Evolutionary conservation across 2,329 filamentous ascomycete species (phyloP).

Genomic region (Scedosporium minutisporum): DNA sequence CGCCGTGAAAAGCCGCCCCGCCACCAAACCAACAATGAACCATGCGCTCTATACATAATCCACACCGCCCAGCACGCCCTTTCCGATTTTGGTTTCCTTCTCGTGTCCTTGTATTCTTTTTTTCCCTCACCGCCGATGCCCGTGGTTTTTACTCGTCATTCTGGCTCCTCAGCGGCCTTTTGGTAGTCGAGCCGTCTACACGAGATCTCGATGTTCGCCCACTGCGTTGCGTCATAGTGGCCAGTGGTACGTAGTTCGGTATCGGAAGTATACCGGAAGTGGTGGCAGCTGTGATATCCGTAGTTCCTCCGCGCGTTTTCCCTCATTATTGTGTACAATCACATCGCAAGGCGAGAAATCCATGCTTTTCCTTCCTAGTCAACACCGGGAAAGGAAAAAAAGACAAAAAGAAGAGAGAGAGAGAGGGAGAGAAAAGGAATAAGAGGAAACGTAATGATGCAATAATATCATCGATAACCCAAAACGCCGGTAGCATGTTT

Average conservation of each 20-base stretch:
- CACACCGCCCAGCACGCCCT: neutral
- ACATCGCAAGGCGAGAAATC: neutral
- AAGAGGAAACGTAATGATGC: constrained; percentile 1
- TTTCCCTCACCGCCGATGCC: too few species aligned
- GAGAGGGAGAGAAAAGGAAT: neutral
- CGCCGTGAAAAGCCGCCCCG: neutral
- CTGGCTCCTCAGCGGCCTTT: too few species aligned
- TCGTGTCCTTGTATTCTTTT: neutral
- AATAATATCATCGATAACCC: neutral
- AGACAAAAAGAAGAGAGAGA: constrained; percentile 3
- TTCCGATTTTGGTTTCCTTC: neutral
- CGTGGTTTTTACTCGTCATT: too few species aligned
- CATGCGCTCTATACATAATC: neutral
- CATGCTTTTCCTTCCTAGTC: neutral
- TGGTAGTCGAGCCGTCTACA: too few species aligned
- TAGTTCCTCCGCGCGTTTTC: neutral
- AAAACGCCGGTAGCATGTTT: neutral
- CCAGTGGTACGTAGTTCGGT: too few species aligned
- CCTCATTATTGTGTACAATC: constrained; percentile 1
- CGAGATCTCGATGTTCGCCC: too few species aligned
- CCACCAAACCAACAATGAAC: neutral
- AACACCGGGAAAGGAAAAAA: neutral
- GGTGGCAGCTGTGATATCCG: too few species aligned
- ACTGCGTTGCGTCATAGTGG: too few species aligned
- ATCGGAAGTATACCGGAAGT: too few species aligned